A percentile compares a stretch with the other conserved stretches of the same genome.
These are phyloP conservation scores for Cercophora samala DNA, from an alignment of 495 filamentous ascomycete genomes.

Conservation along the genomic window DNA sequence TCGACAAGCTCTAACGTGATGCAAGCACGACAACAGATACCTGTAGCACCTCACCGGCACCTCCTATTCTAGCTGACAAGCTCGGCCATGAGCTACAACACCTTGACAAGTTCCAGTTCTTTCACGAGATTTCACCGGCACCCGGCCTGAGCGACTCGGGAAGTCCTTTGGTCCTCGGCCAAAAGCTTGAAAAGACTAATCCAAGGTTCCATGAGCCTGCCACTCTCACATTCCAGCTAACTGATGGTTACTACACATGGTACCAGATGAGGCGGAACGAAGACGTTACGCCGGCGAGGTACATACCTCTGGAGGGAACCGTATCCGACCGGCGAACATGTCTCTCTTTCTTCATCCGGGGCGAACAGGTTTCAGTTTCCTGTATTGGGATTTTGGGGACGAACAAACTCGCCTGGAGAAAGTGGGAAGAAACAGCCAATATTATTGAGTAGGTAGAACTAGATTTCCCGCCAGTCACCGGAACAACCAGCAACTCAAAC, in stretches of 20 bases:
- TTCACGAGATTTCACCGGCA: background rate
- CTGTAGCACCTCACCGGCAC: background rate
- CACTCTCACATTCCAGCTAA: background rate
- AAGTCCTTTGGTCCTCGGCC: conserved; percentile 16
- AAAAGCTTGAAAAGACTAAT: conserved; percentile 17
- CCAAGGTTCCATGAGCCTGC: background rate
- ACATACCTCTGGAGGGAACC: background rate
- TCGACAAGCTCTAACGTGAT: background rate
- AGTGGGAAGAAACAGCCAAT: background rate
- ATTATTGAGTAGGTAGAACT: background rate
- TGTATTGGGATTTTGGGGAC: background rate
- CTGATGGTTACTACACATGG: background rate
- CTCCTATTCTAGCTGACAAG: background rate
- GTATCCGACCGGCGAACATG: conserved; percentile 2
- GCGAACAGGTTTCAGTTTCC: background rate
- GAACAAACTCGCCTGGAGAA: background rate
- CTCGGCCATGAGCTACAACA: conserved; percentile 9
- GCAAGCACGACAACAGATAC: background rate
- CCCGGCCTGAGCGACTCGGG: conserved; percentile 2
- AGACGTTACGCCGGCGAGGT: conserved; percentile 13
- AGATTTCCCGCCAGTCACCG: background rate
- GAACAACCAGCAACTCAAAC: background rate
- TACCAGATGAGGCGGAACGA: conserved; percentile 9
- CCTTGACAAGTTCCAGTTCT: conserved; percentile 6
- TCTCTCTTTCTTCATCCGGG: background rate